Base-by-base conservation (phyloP, 1,284 basidiomycete species). In the Pascua sp. region DNA sequence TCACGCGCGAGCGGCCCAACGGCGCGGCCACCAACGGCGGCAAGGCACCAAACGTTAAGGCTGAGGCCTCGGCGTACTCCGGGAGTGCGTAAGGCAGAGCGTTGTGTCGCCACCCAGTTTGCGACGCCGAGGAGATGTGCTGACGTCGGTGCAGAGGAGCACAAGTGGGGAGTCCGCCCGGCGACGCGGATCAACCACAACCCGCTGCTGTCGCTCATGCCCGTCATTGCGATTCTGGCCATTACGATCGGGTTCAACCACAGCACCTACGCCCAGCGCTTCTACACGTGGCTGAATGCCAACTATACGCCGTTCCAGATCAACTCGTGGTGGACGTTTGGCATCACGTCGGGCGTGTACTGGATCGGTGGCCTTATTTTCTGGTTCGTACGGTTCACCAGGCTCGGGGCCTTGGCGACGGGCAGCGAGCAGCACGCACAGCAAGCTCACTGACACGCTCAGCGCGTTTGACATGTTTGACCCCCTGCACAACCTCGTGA, bases 391-490 rank as follows among this genome's bases (percentile, higher is more conserved):
- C n/a, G n/a, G n/a, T n/a, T n/a, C n/a, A n/a, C n/a, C n/a, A n/a
- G n/a, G n/a, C 4, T 32, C 24, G 24, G 7, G 24, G n/a, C n/a
- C n/a, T 32, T 4, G 24, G 3, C 24, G 24, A 32, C 24, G 3
- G 24, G 24, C 24, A 3, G 24, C 24, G 3, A 32, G 24, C 24
- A 3, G 24, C 24, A 7, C 24, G 7, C 4, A 3, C 4, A 32
- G 24, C 24, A 32, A 3, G 24, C 24, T 32, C 7, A 32, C 24
- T 32, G 24, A 32, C 24, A 32, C 24, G 24, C 24, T 32, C 24
- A 56, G 56, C 52, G 52, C 52, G 9, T 49, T 56, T 9, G 61
- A 62, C 52, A 53, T 62, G 57, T 16, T 36, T n/a, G 53, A 55
- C 48, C 36, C 56, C 7, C 49, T 62, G 39, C 61, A 62, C 55